Percentiles rank a stretch among this genome's conserved stretches.
These are phyloP conservation scores for Rhizopus microsporus DNA, from an alignment of 371 early-diverging fungal genomes.

Conservation along the genomic window DNA sequence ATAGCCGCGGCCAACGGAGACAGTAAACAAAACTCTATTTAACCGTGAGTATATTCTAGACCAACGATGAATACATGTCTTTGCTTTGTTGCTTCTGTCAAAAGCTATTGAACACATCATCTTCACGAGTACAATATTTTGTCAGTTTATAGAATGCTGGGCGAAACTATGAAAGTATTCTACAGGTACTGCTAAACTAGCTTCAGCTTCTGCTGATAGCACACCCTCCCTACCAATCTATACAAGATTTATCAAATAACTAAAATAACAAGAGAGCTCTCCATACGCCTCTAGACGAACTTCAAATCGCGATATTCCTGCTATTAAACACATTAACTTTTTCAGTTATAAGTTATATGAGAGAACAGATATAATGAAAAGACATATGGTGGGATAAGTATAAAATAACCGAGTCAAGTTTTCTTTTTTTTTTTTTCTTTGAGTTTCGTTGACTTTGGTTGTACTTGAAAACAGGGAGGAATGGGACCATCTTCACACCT, in stretches of 20 bases:
- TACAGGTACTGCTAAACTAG: slow-evolving; percentile 8
- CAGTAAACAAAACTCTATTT: too few species aligned
- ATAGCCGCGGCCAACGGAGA: too few species aligned
- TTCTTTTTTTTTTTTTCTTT: too few species aligned
- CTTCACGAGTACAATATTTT: too few species aligned
- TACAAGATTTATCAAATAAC: background rate
- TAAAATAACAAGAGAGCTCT: slow-evolving; percentile 2
- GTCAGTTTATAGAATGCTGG: slow-evolving; percentile 3
- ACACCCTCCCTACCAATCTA: background rate
- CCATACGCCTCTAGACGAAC: slow-evolving; percentile 7
- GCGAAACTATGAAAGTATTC: slow-evolving; percentile 4
- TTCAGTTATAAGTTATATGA: background rate
- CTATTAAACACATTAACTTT: too few species aligned
- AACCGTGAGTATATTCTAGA: too few species aligned
- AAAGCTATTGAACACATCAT: too few species aligned
- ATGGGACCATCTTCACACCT: slow-evolving; percentile 9
- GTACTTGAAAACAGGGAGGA: slow-evolving; percentile 3
- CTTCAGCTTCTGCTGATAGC: slow-evolving; percentile 1
- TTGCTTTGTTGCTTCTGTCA: too few species aligned
- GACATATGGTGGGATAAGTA: background rate
- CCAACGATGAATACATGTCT: too few species aligned
- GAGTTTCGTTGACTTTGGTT: background rate
- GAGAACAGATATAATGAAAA: slow-evolving; percentile 6
- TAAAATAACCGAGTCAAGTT: too few species aligned
- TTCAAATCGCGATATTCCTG: background rate